Evolutionary conservation across 306 rosid genomes (phyloP).

Genomic region (Cercis canadensis): DNA sequence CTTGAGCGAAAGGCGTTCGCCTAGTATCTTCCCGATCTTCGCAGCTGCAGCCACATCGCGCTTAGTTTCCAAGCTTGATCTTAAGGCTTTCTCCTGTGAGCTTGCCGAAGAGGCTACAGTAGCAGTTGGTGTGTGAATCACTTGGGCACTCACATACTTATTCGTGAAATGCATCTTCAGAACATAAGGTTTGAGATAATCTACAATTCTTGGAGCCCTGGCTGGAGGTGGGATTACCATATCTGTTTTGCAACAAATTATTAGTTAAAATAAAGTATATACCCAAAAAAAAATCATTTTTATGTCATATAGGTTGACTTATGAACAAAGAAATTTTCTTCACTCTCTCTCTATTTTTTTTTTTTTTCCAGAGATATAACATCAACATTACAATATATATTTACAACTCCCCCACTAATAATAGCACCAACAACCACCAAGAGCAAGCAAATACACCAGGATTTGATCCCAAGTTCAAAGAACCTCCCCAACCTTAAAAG

Average conservation of each 20-base stretch:
- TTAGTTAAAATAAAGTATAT: constrained; percentile 7
- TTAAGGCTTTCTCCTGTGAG: constrained; percentile 77
- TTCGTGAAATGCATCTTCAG: constrained; percentile 91
- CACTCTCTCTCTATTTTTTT: too few species aligned
- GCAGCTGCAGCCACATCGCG: constrained; percentile 92
- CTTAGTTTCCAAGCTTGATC: constrained; percentile 62
- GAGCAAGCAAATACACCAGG: too few species aligned
- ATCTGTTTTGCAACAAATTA: constrained; percentile 40
- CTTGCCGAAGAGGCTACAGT: constrained; percentile 83
- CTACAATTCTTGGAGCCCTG: constrained; percentile 60
- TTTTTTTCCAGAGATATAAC: too few species aligned
- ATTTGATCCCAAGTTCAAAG: too few species aligned
- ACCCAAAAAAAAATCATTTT: not conserved
- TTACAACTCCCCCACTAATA: too few species aligned
- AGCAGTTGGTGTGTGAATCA: constrained; percentile 82
- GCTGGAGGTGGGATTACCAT: constrained; percentile 84
- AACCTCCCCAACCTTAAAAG: too few species aligned
- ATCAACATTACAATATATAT: too few species aligned
- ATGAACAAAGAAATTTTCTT: not conserved
- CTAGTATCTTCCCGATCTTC: constrained; percentile 81
- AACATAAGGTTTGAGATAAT: constrained; percentile 83
- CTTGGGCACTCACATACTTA: constrained; percentile 79
- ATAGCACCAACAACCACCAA: too few species aligned
- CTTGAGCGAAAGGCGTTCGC: constrained; percentile 74
- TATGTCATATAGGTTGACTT: not conserved